Base-by-base conservation (phyloP, 306 rosid species). In the Fragaria ananassa region DNA sequence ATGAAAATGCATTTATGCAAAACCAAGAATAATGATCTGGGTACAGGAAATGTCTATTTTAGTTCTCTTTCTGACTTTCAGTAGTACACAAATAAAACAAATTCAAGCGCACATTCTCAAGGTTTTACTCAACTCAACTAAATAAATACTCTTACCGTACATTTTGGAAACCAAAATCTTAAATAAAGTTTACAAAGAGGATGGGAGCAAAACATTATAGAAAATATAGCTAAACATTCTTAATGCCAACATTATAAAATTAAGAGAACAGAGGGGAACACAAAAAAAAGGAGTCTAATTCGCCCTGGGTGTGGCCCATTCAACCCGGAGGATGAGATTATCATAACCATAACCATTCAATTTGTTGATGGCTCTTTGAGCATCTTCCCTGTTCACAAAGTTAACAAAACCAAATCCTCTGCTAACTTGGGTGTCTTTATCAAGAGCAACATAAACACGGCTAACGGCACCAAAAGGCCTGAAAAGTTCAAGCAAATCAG, bases 351-450 rank as follows among this genome's bases (percentile, higher is more conserved):
- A 95, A 14, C 98, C 98, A 73, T 94, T 94, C 42, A 94, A 95
- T 46, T 94, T 94, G 91, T 77, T 87, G 70, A 94, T 94, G 34
- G 98, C 93, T 82, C 96, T 86, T 74, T 92, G 98, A 1, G 97
- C 98, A 67, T 94, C 98, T 66, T 94, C 98, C 62, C 96, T 83
- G 89, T 87, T 92, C 47, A 90, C 98, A 72, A 94, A 94, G 85
- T 94, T 92, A 1, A 94, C 97, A 82, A 94, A 94, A 31, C 98
- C 98, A 82, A 94, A 94, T 11, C 98, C 98, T 74, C 98, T 85
- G 85, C 98, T 94, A 75, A 88, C 83, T 54, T 91, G 75, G 42
- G 97, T 94, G 85, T 90, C 92, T 27, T 94, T 93, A 84, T 94
- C 98, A 49, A 94, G 77, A 34, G 97, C 97, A 37, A 94, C 98